Percentiles rank a stretch among this genome's conserved stretches.
Conservation (phyloP, 768 basidiomycete species). For the Leccinum boreale region DNA sequence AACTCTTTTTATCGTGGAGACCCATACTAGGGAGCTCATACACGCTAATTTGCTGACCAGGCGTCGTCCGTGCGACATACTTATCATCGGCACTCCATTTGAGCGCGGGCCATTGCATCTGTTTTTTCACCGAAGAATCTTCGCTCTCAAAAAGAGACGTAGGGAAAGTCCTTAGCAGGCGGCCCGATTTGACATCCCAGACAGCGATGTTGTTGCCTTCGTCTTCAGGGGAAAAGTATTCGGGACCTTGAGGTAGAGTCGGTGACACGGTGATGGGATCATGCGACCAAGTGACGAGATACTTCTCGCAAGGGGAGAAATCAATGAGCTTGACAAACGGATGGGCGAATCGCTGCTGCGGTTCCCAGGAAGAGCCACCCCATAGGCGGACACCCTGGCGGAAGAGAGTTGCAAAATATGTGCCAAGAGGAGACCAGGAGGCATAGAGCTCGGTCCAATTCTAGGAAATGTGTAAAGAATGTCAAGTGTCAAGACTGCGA, state of each 20-base stretch:
- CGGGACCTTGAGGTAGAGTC: conserved; percentile 74
- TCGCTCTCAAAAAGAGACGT: conserved; percentile 61
- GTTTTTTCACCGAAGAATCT: conserved; percentile 60
- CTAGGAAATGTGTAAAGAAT: conserved; percentile 36
- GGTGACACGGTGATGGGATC: conserved; percentile 87
- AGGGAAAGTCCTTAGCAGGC: conserved; percentile 88
- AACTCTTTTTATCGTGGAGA: conserved; percentile 90
- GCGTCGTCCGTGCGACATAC: conserved; percentile 85
- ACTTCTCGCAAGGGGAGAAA: conserved; percentile 96
- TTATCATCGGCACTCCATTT: conserved; percentile 99
- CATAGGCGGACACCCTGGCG: conserved; percentile 94
- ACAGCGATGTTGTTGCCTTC: conserved; percentile 96
- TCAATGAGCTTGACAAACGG: conserved; percentile 94
- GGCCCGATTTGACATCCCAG: conserved; percentile 96
- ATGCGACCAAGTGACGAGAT: conserved; percentile 96
- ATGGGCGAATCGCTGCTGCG: conserved; percentile 89
- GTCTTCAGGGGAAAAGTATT: conserved; percentile 88
- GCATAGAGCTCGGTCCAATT: conserved; percentile 97
- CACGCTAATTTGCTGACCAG: conserved; percentile 92
- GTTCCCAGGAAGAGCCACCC: conserved; percentile 90
- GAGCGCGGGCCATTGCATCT: conserved; percentile 91
- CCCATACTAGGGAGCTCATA: conserved; percentile 95
- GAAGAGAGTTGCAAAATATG: conserved; percentile 91
- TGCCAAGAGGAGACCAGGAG: conserved; percentile 95
- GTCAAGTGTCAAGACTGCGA: background rate